Conservation (phyloP, 2,329 filamentous ascomycete genomes). For the Penicillium sp. region DNA sequence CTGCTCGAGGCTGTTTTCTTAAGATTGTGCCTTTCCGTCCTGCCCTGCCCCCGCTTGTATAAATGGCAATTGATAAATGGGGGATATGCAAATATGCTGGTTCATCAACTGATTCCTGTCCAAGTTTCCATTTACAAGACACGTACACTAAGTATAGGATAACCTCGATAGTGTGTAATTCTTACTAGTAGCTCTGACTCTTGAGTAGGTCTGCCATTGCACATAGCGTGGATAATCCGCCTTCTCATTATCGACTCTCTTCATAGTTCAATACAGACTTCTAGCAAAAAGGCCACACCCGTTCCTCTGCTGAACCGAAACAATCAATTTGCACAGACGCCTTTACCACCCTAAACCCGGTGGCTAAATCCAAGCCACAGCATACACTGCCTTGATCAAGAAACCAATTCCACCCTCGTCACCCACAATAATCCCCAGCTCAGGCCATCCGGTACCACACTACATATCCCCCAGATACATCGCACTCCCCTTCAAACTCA, state of each 20-base stretch:
- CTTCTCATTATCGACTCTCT: neutral
- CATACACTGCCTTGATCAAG: neutral
- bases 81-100: constrained; percentile 24
- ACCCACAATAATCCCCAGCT: neutral
- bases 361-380: neutral
- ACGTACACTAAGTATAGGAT: neutral
- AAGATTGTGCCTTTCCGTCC: constrained; percentile 1
- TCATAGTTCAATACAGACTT: neutral
- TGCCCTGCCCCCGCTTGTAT: constrained; percentile 16
- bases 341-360: neutral
- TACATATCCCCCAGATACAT: constrained; percentile 37
- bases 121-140: constrained; percentile 1
- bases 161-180: no score
- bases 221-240: no score
- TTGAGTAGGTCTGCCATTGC: no score
- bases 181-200: no score
- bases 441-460: neutral
- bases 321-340: neutral
- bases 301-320: neutral
- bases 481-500: constrained; percentile 35
- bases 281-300: neutral
- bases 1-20: constrained; percentile 8
- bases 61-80: constrained; percentile 13
- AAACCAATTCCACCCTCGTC: neutral
- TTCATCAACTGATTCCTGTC: neutral